Base-by-base conservation (phyloP, 148 eudicot genomes). In the Rheum nobile region DNA sequence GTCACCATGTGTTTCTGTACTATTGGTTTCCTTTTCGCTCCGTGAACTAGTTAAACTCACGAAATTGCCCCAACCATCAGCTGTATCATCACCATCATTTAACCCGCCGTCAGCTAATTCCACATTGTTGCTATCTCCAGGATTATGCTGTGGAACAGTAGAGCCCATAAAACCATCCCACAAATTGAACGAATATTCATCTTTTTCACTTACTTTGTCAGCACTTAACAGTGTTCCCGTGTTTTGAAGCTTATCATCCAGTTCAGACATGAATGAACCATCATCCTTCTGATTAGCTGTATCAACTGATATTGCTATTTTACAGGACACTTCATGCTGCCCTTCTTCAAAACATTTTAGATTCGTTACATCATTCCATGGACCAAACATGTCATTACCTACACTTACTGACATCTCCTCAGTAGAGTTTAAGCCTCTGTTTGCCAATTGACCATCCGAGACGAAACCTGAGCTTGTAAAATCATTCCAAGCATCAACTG, bases 31-130 rank as follows among this genome's bases (percentile, higher is more conserved):
- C 69, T 71, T 63, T 44, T 71, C 70, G 13, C 61, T 74, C 47
- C 72, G 54, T 17, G 54, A 48, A 34, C 71, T 75, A 50, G 72
- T 67, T 59, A 76, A 77, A 74, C 82, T 74, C 41, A 84, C 59
- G 79, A 86, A 83, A 77, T 81, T 85, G 80, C 84, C 79, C 91
- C 88, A 86, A 11, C 69, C 82, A 81, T 77, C 86, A 83, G 75
- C 72, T n/a, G 80, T 61, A 71, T 77, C 81, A 77, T 67, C 71
- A 68, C 63, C 84, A 67, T 50, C 47, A 8, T 39, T 54, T 48
- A 77, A 35, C 70, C 63, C 65, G 63, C 46, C 76, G 26, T 74
- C 79, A 76, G 76, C 75, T 38, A 71, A 67, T 68, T 71, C 54
- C 6, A 71, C 34, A 37, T 26, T 72, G 57, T 71, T 82, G 67